phyloP scores from a whole-genome alignment of 2,329 filamentous ascomycete genomes.

The Stemphylium beticola region DNA sequence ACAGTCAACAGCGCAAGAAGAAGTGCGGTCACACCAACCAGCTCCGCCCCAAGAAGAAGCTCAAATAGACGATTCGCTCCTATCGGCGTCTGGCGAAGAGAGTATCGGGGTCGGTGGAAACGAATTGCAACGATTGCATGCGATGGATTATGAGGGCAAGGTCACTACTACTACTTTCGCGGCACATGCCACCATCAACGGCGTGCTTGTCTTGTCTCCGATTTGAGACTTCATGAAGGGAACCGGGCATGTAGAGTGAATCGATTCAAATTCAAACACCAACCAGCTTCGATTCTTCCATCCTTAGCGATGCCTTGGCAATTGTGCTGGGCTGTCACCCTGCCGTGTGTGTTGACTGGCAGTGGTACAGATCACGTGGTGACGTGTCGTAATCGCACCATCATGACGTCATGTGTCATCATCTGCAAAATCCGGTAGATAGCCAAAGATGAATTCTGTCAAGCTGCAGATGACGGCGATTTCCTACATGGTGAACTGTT shows the following conservation, averaged over 20 bases:
- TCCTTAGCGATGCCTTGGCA: not conserved
- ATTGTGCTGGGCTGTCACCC: not conserved
- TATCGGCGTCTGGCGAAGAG: conserved; percentile 44
- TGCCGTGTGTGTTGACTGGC: not conserved
- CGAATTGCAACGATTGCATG: conserved; percentile 42
- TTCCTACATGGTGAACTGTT: too few species aligned
- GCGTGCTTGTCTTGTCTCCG: conserved; percentile 36
- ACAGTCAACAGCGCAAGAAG: conserved; percentile 69
- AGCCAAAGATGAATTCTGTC: not conserved
- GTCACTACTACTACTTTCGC: conserved; percentile 25
- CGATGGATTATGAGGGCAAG: conserved; percentile 36
- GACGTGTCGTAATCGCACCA: conserved; percentile 5
- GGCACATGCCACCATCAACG: conserved; percentile 33
- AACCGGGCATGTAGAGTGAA: conserved; percentile 45
- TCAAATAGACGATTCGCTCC: conserved; percentile 72
- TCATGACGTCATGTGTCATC: conserved; percentile 6
- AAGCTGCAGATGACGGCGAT: too few species aligned
- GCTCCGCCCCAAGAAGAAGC: conserved; percentile 99
- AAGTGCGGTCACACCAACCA: conserved; percentile 99
- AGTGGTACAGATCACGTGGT: conserved; percentile 10
- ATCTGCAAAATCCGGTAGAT: too few species aligned
- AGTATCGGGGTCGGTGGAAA: conserved; percentile 31
- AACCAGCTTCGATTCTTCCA: conserved; percentile 13
- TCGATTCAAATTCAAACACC: conserved; percentile 37
- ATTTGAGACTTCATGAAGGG: conserved; percentile 32